Percentiles rank a stretch among this genome's conserved stretches.
phyloP scores from a whole-genome alignment of 1,284 basidiomycete species.

The Fomitopsis palustris region DNA sequence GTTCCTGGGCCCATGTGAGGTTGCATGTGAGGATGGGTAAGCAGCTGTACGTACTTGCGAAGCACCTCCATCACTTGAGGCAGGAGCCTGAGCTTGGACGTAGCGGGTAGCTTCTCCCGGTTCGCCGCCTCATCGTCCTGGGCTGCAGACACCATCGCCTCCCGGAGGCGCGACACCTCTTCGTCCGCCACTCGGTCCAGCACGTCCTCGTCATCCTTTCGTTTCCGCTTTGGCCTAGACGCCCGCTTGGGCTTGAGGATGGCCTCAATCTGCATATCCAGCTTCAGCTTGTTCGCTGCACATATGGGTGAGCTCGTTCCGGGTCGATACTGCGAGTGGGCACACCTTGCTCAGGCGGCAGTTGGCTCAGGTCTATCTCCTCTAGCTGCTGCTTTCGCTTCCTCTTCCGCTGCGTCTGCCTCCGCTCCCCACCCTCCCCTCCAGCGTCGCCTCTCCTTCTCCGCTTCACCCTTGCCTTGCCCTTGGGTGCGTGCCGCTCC shows the following conservation, averaged over 20 bases:
- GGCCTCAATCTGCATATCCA: constrained; percentile 77
- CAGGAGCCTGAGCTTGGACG: constrained; percentile 82
- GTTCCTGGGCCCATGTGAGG: neutral
- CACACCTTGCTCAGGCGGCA: constrained; percentile 72
- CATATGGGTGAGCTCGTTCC: neutral
- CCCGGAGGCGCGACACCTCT: constrained; percentile 81
- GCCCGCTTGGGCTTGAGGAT: constrained; percentile 81
- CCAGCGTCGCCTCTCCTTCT: constrained; percentile 31
- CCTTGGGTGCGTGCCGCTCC: constrained; percentile 43
- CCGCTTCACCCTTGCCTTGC: constrained; percentile 40
- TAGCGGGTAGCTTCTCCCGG: constrained; percentile 79
- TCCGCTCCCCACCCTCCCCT: constrained; percentile 34
- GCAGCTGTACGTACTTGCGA: constrained; percentile 71
- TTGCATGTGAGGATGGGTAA: neutral
- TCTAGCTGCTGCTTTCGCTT: constrained; percentile 33
- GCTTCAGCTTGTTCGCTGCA: constrained; percentile 56
- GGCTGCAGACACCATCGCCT: constrained; percentile 86
- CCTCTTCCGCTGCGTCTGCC: constrained; percentile 43
- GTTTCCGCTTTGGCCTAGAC: constrained; percentile 60
- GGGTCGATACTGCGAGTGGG: constrained; percentile 4
- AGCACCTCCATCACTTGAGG: constrained; percentile 90
- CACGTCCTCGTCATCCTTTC: constrained; percentile 73
- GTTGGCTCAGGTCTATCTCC: constrained; percentile 59
- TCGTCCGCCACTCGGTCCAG: constrained; percentile 91
- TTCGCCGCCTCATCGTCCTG: constrained; percentile 85